Conservation (phyloP, 768 basidiomycete genomes). For the Podaxis sp. region DNA sequence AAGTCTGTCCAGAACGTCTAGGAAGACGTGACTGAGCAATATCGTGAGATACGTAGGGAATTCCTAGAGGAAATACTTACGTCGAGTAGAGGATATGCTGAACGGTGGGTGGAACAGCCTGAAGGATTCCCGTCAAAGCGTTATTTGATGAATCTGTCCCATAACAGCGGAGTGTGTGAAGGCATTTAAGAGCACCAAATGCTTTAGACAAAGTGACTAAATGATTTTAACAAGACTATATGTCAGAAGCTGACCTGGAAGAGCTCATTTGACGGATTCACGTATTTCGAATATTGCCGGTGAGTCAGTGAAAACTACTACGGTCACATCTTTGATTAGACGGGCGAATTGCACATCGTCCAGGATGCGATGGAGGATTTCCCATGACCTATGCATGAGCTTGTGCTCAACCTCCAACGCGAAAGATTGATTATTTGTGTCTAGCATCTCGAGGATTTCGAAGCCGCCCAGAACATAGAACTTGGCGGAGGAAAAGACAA, state of each 20-base stretch:
- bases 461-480: constrained; percentile 31
- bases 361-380: constrained; percentile 32
- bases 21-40: not conserved
- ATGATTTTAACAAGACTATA: not conserved
- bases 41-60: not conserved
- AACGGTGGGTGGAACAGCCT: constrained; percentile 24
- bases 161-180: constrained; percentile 35
- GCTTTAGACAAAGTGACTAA: constrained; percentile 32
- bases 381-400: constrained; percentile 35
- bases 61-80: not conserved
- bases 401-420: constrained; percentile 23
- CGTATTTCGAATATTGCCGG: constrained; percentile 33
- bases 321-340: constrained; percentile 30
- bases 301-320: constrained; percentile 30
- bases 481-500: constrained; percentile 31
- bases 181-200: constrained; percentile 23
- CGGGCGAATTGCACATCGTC: constrained; percentile 29
- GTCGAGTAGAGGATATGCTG: constrained; percentile 13
- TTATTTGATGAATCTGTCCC: constrained; percentile 22
- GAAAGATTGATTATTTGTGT: constrained; percentile 24
- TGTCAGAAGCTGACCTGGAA: constrained; percentile 1
- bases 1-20: not conserved
- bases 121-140: constrained; percentile 23
- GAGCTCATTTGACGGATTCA: constrained; percentile 14
- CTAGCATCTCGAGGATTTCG: constrained; percentile 23